Conservation (phyloP, 768 basidiomycete species). For the Asterophora parasitica region DNA sequence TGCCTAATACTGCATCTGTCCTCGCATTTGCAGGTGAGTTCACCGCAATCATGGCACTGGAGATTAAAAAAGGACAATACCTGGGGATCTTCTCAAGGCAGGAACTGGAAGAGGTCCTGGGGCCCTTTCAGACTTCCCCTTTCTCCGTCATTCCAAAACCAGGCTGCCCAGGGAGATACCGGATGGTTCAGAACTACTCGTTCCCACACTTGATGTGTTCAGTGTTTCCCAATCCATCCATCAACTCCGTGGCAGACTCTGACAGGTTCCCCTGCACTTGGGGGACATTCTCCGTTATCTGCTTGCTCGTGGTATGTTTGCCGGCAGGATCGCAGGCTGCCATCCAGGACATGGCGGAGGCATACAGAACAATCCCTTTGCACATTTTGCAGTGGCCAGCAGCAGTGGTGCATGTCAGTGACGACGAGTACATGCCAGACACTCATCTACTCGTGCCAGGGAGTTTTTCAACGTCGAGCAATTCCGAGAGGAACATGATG, state of each 20-base stretch:
- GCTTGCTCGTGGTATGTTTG: neutral
- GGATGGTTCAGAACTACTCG: constrained; percentile 26
- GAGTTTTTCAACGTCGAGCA: neutral
- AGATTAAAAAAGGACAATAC: constrained; percentile 10
- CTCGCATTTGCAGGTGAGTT: neutral
- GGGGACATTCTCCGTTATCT: constrained; percentile 16
- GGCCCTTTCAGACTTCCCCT: constrained; percentile 26
- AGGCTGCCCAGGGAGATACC: constrained; percentile 14
- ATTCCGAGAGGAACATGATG: neutral
- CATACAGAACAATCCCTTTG: constrained; percentile 8
- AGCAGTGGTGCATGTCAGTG: no score
- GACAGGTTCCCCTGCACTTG: constrained; percentile 29
- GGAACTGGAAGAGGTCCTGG: constrained; percentile 17
- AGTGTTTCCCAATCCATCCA: constrained; percentile 10
- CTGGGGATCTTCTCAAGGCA: constrained; percentile 14
- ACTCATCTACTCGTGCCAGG: neutral
- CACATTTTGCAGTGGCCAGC: neutral
- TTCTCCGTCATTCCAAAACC: constrained; percentile 22
- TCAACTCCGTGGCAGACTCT: constrained; percentile 20
- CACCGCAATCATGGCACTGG: constrained; percentile 2
- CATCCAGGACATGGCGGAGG: constrained; percentile 9
- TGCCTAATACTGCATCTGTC: constrained; percentile 16
- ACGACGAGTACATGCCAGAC: no score
- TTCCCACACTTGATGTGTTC: constrained; percentile 5
- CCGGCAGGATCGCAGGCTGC: constrained; percentile 9